These are phyloP conservation scores for Penicillium bovifimosum DNA, from an alignment of 495 filamentous ascomycete genomes.

Conservation along the genomic window DNA sequence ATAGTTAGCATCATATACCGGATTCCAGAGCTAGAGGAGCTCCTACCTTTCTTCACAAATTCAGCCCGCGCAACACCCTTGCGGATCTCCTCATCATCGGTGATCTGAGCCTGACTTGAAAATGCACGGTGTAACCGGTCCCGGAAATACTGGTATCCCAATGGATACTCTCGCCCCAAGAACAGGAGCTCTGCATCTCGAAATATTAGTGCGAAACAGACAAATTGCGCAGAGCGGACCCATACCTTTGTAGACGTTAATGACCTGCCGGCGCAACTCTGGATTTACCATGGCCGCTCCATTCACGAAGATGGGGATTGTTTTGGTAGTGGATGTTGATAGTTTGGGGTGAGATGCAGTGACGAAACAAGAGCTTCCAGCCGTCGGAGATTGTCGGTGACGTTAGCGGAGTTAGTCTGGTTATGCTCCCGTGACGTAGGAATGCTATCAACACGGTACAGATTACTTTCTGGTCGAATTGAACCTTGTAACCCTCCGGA, in stretches of 20 bases:
- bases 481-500: background rate
- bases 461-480: background rate
- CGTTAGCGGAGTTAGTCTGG: constrained; percentile 6
- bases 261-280: constrained; percentile 71
- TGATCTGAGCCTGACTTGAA: constrained; percentile 60
- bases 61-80: constrained; percentile 72
- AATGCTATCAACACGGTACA: background rate
- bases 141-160: constrained; percentile 80
- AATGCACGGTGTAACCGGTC: constrained; percentile 81
- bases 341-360: background rate
- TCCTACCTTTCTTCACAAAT: constrained; percentile 83
- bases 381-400: constrained; percentile 12
- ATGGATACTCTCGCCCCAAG: constrained; percentile 80
- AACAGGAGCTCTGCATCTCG: constrained; percentile 64
- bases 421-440: background rate
- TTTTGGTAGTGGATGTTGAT: background rate
- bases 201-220: background rate
- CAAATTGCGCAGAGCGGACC: background rate
- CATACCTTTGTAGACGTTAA: constrained; percentile 85
- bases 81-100: constrained; percentile 67
- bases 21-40: background rate
- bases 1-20: background rate
- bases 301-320: background rate
- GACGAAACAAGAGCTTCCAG: background rate
- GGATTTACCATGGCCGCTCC: constrained; percentile 40